Conservation (phyloP, 2,329 filamentous ascomycete species). For the Penicillium sp. region DNA sequence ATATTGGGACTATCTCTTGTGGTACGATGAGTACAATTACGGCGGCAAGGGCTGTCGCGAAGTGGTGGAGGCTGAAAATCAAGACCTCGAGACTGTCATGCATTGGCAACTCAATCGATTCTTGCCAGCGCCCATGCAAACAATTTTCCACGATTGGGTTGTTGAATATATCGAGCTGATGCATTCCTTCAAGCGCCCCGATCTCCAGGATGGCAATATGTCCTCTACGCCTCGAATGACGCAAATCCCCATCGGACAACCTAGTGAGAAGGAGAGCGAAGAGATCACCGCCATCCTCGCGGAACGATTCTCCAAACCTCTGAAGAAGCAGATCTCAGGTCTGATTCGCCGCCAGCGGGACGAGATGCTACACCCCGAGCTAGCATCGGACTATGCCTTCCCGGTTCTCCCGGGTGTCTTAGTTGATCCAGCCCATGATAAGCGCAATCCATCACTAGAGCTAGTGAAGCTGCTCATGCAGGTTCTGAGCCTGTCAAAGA, state of each 20-base stretch:
- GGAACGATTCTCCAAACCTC: constrained; percentile 80
- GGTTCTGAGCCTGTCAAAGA: constrained; percentile 85
- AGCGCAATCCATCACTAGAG: constrained; percentile 76
- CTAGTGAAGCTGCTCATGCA: constrained; percentile 93
- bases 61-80: constrained; percentile 72
- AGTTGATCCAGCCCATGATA: constrained; percentile 54
- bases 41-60: constrained; percentile 88
- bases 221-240: constrained; percentile 60
- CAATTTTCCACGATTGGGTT: constrained; percentile 87
- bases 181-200: constrained; percentile 77
- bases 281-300: constrained; percentile 67
- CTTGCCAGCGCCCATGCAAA: constrained; percentile 75
- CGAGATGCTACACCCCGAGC: constrained; percentile 84
- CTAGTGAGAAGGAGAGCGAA: constrained; percentile 61
- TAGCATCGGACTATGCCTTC: constrained; percentile 84
- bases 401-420: constrained; percentile 64
- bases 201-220: constrained; percentile 52
- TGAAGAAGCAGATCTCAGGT: constrained; percentile 82
- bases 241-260: constrained; percentile 60
- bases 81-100: constrained; percentile 88
- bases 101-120: constrained; percentile 97
- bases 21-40: constrained; percentile 99
- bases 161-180: constrained; percentile 94
- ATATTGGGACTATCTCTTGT: constrained; percentile 98
- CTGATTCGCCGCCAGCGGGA: constrained; percentile 85